These are phyloP conservation scores for Aspergillus arachidicola DNA, from an alignment of 2,329 filamentous ascomycete species.

Conservation along the genomic window DNA sequence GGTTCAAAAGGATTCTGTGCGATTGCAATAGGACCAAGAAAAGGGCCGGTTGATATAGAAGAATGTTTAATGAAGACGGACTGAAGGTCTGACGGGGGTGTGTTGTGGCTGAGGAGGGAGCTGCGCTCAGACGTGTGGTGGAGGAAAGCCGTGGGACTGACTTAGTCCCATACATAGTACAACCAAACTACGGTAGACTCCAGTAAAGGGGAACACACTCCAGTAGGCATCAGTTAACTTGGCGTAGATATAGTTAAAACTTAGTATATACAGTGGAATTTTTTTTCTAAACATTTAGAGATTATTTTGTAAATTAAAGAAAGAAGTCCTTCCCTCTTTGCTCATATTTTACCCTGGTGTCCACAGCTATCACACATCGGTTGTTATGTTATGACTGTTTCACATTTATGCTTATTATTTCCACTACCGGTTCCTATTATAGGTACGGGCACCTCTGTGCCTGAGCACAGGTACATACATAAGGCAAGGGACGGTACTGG, in stretches of 20 bases:
- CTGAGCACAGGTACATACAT: constrained; percentile 1
- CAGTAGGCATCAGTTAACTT: too few species aligned
- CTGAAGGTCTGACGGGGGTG: background rate
- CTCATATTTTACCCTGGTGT: background rate
- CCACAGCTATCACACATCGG: background rate
- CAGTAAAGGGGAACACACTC: background rate
- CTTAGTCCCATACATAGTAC: constrained; percentile 1
- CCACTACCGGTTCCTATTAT: background rate
- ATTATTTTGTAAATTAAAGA: background rate
- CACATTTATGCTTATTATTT: background rate
- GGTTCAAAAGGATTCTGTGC: background rate
- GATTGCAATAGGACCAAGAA: background rate
- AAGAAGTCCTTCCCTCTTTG: background rate
- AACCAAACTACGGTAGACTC: background rate
- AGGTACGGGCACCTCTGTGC: background rate
- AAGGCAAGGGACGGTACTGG: background rate
- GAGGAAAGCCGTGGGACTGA: constrained; percentile 8
- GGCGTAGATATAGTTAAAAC: background rate
- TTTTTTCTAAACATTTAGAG: too few species aligned
- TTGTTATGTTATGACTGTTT: background rate
- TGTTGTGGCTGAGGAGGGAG: constrained; percentile 3
- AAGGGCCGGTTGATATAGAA: background rate
- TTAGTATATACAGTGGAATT: background rate
- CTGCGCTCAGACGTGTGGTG: constrained; percentile 22
- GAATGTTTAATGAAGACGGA: background rate